Percentiles rank a stretch among this genome's conserved stretches.
These are phyloP conservation scores for Pyricularia grisea DNA, from an alignment of 2,329 filamentous ascomycete genomes.

Conservation along the genomic window DNA sequence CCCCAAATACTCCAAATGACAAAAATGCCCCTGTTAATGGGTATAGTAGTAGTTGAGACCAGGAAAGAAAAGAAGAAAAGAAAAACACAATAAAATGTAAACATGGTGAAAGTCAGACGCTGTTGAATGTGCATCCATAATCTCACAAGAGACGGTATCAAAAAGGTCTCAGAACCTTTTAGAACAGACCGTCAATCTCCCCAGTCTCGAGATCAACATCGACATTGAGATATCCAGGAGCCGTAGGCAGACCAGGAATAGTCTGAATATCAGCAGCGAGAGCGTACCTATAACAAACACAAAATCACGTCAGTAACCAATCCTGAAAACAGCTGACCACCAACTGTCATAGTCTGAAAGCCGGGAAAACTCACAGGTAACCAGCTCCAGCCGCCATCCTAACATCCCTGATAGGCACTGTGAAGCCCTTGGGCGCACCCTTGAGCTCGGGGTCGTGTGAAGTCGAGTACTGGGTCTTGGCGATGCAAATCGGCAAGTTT, in stretches of 20 bases:
- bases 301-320: background rate
- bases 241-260: conserved; percentile 89
- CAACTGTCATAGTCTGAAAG: background rate
- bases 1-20: background rate
- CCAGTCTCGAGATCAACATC: conserved; percentile 77
- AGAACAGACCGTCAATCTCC: conserved; percentile 85
- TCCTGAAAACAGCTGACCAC: background rate
- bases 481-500: conserved; percentile 89
- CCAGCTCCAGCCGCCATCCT: conserved; percentile 89
- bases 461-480: conserved; percentile 97
- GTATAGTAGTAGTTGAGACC: background rate
- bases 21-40: background rate
- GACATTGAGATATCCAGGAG: conserved; percentile 90
- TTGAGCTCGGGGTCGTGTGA: conserved; percentile 90
- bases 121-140: background rate
- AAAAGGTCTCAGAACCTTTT: conserved; percentile 20
- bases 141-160: too few relatives aligned
- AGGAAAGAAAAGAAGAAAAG: background rate
- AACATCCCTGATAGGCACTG: conserved; percentile 88
- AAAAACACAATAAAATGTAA: background rate
- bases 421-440: conserved; percentile 90
- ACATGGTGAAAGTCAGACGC: background rate
- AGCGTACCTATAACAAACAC: conserved; percentile 53
- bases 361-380: conserved; percentile 56
- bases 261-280: conserved; percentile 97